These are phyloP conservation scores for Cercospora brassicicola DNA, from an alignment of 2,329 filamentous ascomycete genomes.

Conservation along the genomic window DNA sequence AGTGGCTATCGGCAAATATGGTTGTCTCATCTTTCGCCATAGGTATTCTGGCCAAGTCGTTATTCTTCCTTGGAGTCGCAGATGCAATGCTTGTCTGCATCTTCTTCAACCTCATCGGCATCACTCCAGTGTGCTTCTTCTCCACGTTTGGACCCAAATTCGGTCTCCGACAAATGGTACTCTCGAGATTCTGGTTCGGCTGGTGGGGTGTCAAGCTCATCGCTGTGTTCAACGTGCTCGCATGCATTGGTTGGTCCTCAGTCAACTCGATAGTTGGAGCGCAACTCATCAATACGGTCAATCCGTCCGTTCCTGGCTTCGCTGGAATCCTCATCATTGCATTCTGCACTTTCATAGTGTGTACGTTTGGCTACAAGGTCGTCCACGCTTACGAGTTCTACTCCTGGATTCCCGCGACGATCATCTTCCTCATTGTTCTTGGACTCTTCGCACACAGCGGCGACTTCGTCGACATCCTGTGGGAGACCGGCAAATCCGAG, in stretches of 20 bases:
- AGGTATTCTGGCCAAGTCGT: slow-evolving; percentile 66
- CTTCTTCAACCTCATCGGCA: slow-evolving; percentile 74
- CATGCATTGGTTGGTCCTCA: slow-evolving; percentile 72
- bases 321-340: slow-evolving; percentile 76
- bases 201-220: slow-evolving; percentile 46
- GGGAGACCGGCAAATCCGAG: slow-evolving; percentile 59
- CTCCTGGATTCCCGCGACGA: slow-evolving; percentile 70
- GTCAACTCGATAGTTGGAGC: slow-evolving; percentile 80
- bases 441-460: slow-evolving; percentile 68
- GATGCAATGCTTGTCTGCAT: slow-evolving; percentile 71
- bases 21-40: slow-evolving; percentile 75
- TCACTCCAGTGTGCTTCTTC: slow-evolving; percentile 72
- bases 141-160: slow-evolving; percentile 73
- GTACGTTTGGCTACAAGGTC: slow-evolving; percentile 72
- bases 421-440: slow-evolving; percentile 71
- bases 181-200: slow-evolving; percentile 76
- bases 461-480: slow-evolving; percentile 63
- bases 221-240: slow-evolving; percentile 68
- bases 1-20: slow-evolving; percentile 80
- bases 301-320: slow-evolving; percentile 65
- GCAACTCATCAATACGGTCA: slow-evolving; percentile 73
- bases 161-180: slow-evolving; percentile 75
- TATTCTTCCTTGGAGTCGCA: slow-evolving; percentile 70
- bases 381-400: slow-evolving; percentile 76
- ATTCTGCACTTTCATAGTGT: slow-evolving; percentile 65